Evolutionary conservation across 345 rosid species (phyloP).

Genomic region (Jatropha curcas): DNA sequence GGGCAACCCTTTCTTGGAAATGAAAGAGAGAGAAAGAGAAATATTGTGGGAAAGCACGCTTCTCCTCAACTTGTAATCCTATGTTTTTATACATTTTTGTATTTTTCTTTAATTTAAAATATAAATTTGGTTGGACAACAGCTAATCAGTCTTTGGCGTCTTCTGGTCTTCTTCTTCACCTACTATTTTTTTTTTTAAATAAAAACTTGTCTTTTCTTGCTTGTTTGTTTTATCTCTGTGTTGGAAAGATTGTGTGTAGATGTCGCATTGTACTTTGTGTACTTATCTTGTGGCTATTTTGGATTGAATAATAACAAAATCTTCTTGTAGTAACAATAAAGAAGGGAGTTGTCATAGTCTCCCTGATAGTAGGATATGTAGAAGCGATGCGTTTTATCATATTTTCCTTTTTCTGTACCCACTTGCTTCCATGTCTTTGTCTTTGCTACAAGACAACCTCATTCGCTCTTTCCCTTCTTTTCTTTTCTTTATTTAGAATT

Average conservation of each 20-base stretch:
- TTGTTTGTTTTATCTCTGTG: background rate
- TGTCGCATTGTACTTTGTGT: constrained; percentile 18
- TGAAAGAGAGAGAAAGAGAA: constrained; percentile 53
- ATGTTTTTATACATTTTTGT: constrained; percentile 24
- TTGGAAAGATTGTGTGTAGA: constrained; percentile 1
- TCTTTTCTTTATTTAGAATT: constrained; percentile 3
- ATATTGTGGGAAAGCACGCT: constrained; percentile 40
- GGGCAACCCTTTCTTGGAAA: constrained; percentile 71
- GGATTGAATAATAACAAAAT: constrained; percentile 1
- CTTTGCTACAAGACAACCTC: constrained; percentile 24
- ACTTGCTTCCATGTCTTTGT: constrained; percentile 10
- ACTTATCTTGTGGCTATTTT: background rate
- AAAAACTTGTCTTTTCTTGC: background rate
- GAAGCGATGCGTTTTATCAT: too few relatives aligned
- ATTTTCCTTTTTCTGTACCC: constrained; percentile 3
- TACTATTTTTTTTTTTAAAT: background rate
- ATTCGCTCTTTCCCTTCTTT: background rate
- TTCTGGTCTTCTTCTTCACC: background rate
- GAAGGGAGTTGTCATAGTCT: constrained; percentile 9
- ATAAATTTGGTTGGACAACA: constrained; percentile 7
- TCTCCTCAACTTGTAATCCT: constrained; percentile 37
- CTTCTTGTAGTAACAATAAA: background rate
- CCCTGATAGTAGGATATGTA: constrained; percentile 25
- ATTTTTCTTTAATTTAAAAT: background rate
- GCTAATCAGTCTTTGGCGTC: background rate